A percentile compares a stretch with the other conserved stretches of the same genome.
Evolutionary conservation across 2,329 filamentous ascomycete genomes (phyloP).

Genomic region (Talaromyces amestolkiae): DNA sequence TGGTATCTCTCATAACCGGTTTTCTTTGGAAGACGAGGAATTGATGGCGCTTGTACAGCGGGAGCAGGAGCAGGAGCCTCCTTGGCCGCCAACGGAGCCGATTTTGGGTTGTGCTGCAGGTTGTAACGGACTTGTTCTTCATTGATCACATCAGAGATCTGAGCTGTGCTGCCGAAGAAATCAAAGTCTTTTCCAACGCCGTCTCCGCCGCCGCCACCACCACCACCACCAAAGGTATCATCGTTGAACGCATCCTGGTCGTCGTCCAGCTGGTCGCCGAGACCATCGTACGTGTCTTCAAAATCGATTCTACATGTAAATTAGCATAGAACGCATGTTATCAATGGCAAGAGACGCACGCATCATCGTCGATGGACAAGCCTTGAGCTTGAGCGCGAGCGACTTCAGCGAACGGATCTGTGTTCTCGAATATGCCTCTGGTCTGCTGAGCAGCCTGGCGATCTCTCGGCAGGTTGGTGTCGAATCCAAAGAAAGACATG

Average conservation of each 20-base stretch:
- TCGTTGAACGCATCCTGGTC: conserved; percentile 94
- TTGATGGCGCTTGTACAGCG: conserved; percentile 34
- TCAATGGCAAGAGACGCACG: conserved; percentile 40
- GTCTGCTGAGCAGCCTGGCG: conserved; percentile 67
- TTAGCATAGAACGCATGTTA: neutral
- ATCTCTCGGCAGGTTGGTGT: conserved; percentile 64
- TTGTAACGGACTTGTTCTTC: conserved; percentile 86
- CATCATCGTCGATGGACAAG: conserved; percentile 47
- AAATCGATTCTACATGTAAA: conserved; percentile 67
- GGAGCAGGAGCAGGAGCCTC: conserved; percentile 36
- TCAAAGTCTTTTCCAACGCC: conserved; percentile 87
- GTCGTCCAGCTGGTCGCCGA: conserved; percentile 87
- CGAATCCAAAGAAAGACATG: conserved; percentile 94
- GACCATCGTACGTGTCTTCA: conserved; percentile 94
- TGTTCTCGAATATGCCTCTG: conserved; percentile 72
- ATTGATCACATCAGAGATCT: conserved; percentile 79
- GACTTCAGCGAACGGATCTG: conserved; percentile 86
- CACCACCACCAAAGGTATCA: conserved; percentile 72
- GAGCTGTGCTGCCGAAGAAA: conserved; percentile 89
- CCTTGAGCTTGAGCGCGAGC: conserved; percentile 54
- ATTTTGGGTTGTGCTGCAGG: conserved; percentile 65
- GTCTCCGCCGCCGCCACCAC: conserved; percentile 44
- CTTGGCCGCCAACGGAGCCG: conserved; percentile 39
- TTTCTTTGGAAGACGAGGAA: conserved; percentile 59
- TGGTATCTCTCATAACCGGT: conserved; percentile 92